These are phyloP conservation scores for Mycena floridula DNA, from an alignment of 768 basidiomycete species.

Conservation along the genomic window DNA sequence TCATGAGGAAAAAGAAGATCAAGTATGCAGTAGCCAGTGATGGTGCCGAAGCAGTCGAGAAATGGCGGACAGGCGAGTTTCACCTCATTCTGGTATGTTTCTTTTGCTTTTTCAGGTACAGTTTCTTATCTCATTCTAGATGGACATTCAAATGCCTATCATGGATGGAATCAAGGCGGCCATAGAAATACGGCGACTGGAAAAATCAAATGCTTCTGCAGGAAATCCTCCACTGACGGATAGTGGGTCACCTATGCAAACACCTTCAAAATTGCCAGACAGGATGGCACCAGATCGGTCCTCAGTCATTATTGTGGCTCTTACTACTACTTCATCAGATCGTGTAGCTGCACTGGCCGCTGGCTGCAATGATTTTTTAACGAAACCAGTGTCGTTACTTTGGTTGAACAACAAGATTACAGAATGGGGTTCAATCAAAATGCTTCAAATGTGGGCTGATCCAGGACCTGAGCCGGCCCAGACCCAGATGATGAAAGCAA, in stretches of 20 bases:
- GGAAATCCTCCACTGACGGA: constrained; percentile 55
- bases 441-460: constrained; percentile 89
- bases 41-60: constrained; percentile 91
- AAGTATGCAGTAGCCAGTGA: constrained; percentile 93
- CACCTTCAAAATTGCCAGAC: constrained; percentile 48
- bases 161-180: constrained; percentile 99
- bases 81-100: constrained; percentile 87
- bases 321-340: constrained; percentile 96
- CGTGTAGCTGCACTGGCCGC: constrained; percentile 96
- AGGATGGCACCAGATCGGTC: constrained; percentile 74
- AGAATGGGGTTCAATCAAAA: constrained; percentile 98
- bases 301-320: constrained; percentile 96
- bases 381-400: constrained; percentile 90
- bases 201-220: constrained; percentile 40
- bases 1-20: constrained; percentile 94
- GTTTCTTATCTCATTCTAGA: constrained; percentile 41
- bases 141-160: constrained; percentile 99
- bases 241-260: constrained; percentile 22
- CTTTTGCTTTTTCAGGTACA: neutral
- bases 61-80: constrained; percentile 89
- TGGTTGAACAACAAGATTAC: constrained; percentile 99
- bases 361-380: constrained; percentile 97
- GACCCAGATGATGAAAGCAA: constrained; percentile 33
- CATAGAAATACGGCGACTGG: constrained; percentile 86
- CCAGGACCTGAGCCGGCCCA: constrained; percentile 50